phyloP scores from a whole-genome alignment of 805 yeast genomes.

The Schwanniomyces occidentalis region DNA sequence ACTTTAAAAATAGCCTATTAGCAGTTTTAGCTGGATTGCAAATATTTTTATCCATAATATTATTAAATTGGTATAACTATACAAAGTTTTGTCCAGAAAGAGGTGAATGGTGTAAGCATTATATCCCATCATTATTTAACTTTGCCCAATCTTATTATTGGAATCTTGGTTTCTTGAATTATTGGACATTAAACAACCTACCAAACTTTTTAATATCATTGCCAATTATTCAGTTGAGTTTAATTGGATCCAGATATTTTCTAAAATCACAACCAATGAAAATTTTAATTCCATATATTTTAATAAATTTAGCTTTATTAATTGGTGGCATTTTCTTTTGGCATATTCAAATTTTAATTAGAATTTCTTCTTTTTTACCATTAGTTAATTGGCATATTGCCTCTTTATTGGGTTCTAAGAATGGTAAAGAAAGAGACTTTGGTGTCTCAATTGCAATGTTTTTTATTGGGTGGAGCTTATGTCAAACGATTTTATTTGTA shows the following conservation, averaged over 20 bases:
- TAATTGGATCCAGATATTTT: slow-evolving; percentile 38
- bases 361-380: slow-evolving; percentile 79
- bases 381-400: slow-evolving; percentile 72
- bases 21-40: slow-evolving; percentile 58
- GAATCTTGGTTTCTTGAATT: slow-evolving; percentile 77
- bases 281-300: slow-evolving; percentile 37
- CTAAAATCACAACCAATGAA: slow-evolving; percentile 31
- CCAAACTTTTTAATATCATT: slow-evolving; percentile 79
- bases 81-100: slow-evolving; percentile 63
- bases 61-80: slow-evolving; percentile 56
- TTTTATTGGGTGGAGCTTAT: slow-evolving; percentile 59
- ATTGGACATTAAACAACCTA: slow-evolving; percentile 79
- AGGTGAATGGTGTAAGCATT: slow-evolving; percentile 73
- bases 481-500: slow-evolving; percentile 73
- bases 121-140: slow-evolving; percentile 59
- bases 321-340: slow-evolving; percentile 58
- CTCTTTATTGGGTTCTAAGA: slow-evolving; percentile 15
- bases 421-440: slow-evolving; percentile 9
- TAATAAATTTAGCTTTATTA: slow-evolving; percentile 45
- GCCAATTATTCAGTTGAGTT: slow-evolving; percentile 60
- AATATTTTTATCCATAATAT: slow-evolving; percentile 47
- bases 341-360: slow-evolving; percentile 83
- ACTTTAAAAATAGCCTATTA: slow-evolving; percentile 17
- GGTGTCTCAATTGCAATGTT: slow-evolving; percentile 36
- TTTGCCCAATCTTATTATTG: slow-evolving; percentile 82